Evolutionary conservation across 495 filamentous ascomycete species (phyloP).

Genomic region (Xylaria cubensis): DNA sequence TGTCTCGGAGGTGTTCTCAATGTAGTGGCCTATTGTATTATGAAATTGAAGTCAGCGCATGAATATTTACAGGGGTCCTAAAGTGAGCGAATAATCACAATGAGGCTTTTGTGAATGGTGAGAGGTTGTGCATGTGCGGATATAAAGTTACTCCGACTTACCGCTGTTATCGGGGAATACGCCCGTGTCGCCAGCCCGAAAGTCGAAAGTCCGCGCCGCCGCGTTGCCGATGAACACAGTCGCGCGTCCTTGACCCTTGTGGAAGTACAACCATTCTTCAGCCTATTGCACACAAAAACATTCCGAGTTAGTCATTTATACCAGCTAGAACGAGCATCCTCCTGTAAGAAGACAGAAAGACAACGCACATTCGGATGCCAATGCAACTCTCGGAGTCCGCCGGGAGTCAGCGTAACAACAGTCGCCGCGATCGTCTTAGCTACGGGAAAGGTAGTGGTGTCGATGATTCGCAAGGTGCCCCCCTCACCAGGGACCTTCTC

Average conservation of each 20-base stretch:
- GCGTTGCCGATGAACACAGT: constrained; percentile 66
- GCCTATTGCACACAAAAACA: constrained; percentile 46
- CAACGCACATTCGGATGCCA: constrained; percentile 66
- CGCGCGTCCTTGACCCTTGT: constrained; percentile 62
- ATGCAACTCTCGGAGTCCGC: constrained; percentile 67
- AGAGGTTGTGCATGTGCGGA: neutral
- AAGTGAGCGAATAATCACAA: neutral
- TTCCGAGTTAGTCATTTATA: constrained; percentile 17
- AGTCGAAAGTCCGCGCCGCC: constrained; percentile 69
- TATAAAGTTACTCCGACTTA: constrained; percentile 30
- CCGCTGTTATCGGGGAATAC: constrained; percentile 70
- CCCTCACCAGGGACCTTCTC: constrained; percentile 64
- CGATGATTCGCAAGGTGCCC: constrained; percentile 64
- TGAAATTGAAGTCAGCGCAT: neutral
- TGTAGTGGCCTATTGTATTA: constrained; percentile 55
- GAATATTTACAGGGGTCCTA: neutral
- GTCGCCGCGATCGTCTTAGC: constrained; percentile 67
- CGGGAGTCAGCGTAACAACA: constrained; percentile 65
- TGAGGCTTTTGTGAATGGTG: neutral
- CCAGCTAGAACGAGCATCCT: neutral
- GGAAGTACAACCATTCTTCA: constrained; percentile 73
- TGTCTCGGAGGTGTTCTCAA: constrained; percentile 67
- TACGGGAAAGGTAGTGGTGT: constrained; percentile 67
- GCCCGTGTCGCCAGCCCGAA: constrained; percentile 67
- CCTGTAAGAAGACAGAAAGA: too few relatives aligned